Evolutionary conservation across 768 basidiomycete genomes (phyloP), one percentile per base, ranked within the genome.

Genomic region (Termitomyces sp.): DNA sequence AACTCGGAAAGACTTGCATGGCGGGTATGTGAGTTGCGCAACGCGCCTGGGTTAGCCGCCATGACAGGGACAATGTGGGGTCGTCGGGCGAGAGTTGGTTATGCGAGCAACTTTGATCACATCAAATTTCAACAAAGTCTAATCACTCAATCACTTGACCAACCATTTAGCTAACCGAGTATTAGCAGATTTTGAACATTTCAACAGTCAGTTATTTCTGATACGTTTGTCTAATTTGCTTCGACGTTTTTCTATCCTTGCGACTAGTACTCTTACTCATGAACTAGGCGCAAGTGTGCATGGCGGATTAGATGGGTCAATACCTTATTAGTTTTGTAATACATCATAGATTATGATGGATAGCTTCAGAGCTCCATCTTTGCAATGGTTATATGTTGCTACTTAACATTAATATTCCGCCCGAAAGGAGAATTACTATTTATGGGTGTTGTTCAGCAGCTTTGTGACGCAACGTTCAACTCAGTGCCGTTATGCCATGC

Each of bases 1-100:
- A 62, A 43, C 2, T 56, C 55, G 42, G 40, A 43, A 56, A 63
- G 56, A 20, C 61, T 66, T 45, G 59, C 34, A 58, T 48, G 65
- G 31, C 48, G 55, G 5, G 48, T 29, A 49, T 57, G 40, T 49
- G 60, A 53, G 34, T 42, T 50, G 17, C 34, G 51, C 31, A 56
- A 20, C 31, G 54, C n/a, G 48, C 50, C 37, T n/a, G 52, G 31
- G 42, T 37, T 11, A 56, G 46, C 42, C n/a, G 45, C 50, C 58
- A 57, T 65, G 17, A 49, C 6, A 48, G 20, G 34, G 47, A 42
- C 32, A 47, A 34, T 46, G 52, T n/a, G 40, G n/a, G 25, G 25
- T 25, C 25, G 25, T 25, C 25, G 25, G 25, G 25, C 25, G 25
- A 25, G 25, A 25, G 56, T 53, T 53, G 10, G 43, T 32, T 14